Evolutionary conservation across 2,329 filamentous ascomycete species (phyloP).

Genomic region (Beauveria caledonica): DNA sequence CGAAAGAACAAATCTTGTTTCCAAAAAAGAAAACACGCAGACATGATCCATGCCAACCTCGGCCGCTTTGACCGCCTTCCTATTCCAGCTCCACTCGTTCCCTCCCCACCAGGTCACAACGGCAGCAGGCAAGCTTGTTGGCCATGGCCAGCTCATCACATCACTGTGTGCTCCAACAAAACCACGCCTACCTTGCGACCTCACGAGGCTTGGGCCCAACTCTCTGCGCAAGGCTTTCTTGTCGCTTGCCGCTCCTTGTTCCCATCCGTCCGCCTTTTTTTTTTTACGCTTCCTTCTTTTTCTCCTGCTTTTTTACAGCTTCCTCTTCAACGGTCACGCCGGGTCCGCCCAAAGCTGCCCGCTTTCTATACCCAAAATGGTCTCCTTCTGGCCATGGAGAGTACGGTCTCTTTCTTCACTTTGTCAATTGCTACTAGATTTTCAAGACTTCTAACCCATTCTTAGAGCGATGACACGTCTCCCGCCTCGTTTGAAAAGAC

Average conservation of each 20-base stretch:
- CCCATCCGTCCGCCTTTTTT: too few species aligned
- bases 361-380: slow-evolving; percentile 45
- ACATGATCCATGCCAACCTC: too few species aligned
- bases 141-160: slow-evolving; percentile 4
- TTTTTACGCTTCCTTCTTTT: too few species aligned
- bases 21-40: too few species aligned
- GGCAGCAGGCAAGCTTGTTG: neutral
- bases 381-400: slow-evolving; percentile 80
- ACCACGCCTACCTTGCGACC: neutral
- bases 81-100: neutral
- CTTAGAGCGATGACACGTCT: slow-evolving; percentile 67
- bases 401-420: slow-evolving; percentile 32
- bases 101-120: neutral
- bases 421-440: neutral
- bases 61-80: neutral
- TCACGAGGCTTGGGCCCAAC: neutral
- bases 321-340: neutral
- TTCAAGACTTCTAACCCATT: slow-evolving; percentile 13
- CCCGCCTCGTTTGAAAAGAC: slow-evolving; percentile 90
- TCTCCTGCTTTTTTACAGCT: neutral
- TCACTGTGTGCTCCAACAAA: neutral
- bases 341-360: neutral
- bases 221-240: neutral
- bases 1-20: too few species aligned
- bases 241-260: too few species aligned